phyloP scores from a whole-genome alignment of 1,139 yeast species.

The Debaryomyces psychrophilus region DNA sequence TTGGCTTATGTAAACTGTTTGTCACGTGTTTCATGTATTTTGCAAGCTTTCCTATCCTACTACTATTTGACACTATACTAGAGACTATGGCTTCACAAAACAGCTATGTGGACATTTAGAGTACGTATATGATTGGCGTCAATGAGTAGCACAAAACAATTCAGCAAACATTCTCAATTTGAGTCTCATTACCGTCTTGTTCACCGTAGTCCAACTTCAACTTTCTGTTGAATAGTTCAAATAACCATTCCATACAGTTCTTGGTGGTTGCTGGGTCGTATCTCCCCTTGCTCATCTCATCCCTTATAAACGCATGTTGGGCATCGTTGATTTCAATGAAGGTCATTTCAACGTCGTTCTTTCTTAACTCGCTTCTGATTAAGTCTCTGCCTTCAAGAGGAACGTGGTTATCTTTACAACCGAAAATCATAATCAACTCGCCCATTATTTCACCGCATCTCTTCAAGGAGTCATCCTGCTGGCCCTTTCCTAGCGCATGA shows the following conservation, averaged over 20 bases:
- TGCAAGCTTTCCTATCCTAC: not conserved
- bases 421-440: slow-evolving; percentile 71
- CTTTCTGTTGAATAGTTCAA: slow-evolving; percentile 70
- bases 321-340: slow-evolving; percentile 75
- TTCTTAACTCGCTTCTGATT: slow-evolving; percentile 65
- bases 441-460: slow-evolving; percentile 58
- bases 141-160: too few species aligned
- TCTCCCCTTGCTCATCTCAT: slow-evolving; percentile 76
- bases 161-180: slow-evolving; percentile 67
- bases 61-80: not conserved
- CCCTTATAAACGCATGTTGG: slow-evolving; percentile 83
- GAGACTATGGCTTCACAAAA: not conserved
- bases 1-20: slow-evolving; percentile 6
- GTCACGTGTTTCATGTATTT: slow-evolving; percentile 6
- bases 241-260: slow-evolving; percentile 66
- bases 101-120: not conserved
- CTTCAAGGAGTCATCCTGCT: slow-evolving; percentile 64
- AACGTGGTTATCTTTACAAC: slow-evolving; percentile 79
- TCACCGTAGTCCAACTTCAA: slow-evolving; percentile 71
- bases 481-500: slow-evolving; percentile 64
- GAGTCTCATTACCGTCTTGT: slow-evolving; percentile 50
- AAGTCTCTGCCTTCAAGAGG: slow-evolving; percentile 78
- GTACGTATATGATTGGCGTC: too few species aligned
- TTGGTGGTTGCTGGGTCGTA: slow-evolving; percentile 77
- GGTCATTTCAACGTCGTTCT: slow-evolving; percentile 62